Evolutionary conservation across 306 rosid genomes (phyloP), one percentile per base, ranked within the genome.

Genomic region (Quercus dentata): DNA sequence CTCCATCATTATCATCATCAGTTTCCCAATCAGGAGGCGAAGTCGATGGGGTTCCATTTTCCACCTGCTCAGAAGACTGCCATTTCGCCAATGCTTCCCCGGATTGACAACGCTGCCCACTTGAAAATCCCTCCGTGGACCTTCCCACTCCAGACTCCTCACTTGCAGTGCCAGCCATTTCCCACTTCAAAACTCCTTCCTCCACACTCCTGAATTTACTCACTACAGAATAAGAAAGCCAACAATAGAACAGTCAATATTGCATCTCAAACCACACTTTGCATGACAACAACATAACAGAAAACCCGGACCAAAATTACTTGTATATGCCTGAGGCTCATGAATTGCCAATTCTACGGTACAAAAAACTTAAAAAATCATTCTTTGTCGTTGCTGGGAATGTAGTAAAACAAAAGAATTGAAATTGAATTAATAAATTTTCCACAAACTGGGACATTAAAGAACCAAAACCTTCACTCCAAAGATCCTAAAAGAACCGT

Each of bases 31-130:
- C 93, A 63, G 98, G 94, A 13, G 99, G 99, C 15, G 99, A 93
- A 76, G 98, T 93, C 5, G 97, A 96, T 6, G 98, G 83, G 21
- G 77, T 90, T 81, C 97, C 99, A 86, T 93, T 93, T 86, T 96
- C 99, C 91, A 96, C 97, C 88, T 96, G 99, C 87, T 96, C 99
- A 19, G 97, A 91, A 78, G 97, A 96, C 78, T 97, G 89, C 98
- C 99, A 96, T 85, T 96, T 97, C 0, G 97, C 94, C 89, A 96
- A 87, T 70, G 97, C 90, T 82, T 96, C 99, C n/a, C 97, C 97
- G 3, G 97, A 88, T 61, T 87, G 97, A 82, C 86, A 90, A 33
- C 83, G 90, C 78, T 87, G 97, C 85, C 93, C 98, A 83, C 86
- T 88, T 65, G 97, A 87, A 85, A 76, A 85, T 73, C 90, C 92